These are phyloP conservation scores for Mucor piriformis DNA, from an alignment of 371 early-diverging fungal genomes.

Conservation along the genomic window DNA sequence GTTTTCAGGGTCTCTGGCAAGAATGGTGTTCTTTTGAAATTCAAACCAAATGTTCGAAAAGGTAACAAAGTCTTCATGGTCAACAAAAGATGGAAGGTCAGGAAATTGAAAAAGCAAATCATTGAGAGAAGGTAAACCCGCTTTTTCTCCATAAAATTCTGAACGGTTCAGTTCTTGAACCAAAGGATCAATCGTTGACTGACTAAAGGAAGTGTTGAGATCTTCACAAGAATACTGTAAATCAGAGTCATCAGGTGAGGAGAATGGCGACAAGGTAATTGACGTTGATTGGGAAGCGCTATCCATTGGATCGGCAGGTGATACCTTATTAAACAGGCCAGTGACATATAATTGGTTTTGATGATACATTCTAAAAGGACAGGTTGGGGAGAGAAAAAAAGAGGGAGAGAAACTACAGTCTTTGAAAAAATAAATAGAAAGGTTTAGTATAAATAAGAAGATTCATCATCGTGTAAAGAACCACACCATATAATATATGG, in stretches of 20 bases:
- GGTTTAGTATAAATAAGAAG: neutral
- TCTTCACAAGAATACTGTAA: conserved; percentile 1
- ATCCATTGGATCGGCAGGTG: too few species aligned
- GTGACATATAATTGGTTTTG: too few species aligned
- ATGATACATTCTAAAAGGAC: too few species aligned
- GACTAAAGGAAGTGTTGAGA: neutral
- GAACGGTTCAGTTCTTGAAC: too few species aligned
- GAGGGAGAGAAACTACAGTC: too few species aligned
- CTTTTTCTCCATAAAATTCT: neutral
- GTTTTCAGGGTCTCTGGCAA: conserved; percentile 19
- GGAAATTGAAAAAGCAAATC: conserved; percentile 35
- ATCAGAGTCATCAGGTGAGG: conserved; percentile 1
- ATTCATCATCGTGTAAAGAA: neutral
- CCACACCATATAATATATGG: neutral
- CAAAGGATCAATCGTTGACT: neutral
- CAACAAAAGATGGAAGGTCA: conserved; percentile 26
- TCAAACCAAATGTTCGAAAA: conserved; percentile 36
- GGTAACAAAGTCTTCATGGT: conserved; percentile 23
- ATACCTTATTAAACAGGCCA: too few species aligned
- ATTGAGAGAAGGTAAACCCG: neutral
- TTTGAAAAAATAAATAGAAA: too few species aligned
- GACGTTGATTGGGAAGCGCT: too few species aligned
- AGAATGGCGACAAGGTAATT: neutral
- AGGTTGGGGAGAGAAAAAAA: too few species aligned
- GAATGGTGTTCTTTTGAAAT: conserved; percentile 19